Percentiles rank a stretch among this genome's conserved stretches.
Conservation (phyloP, 352 stramenopile genomes). For the Globisporangium alternatum region DNA sequence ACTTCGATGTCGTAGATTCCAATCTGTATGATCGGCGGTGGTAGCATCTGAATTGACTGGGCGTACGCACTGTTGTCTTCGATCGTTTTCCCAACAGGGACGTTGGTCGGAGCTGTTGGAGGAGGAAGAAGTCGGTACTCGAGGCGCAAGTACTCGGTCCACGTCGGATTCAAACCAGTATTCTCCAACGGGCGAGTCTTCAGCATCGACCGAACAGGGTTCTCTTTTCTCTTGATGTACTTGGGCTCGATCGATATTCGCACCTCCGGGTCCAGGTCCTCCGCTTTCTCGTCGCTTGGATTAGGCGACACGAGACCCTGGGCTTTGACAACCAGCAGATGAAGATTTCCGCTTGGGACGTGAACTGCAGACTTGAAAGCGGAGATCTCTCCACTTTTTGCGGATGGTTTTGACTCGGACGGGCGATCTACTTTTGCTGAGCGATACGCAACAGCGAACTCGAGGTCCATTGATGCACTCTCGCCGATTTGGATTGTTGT, state of each 20-base stretch:
- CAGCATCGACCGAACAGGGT: slow-evolving; percentile 41
- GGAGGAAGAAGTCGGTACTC: slow-evolving; percentile 34
- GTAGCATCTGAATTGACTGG: slow-evolving; percentile 14
- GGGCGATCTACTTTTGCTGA: slow-evolving; percentile 6
- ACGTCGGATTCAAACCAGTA: slow-evolving; percentile 30
- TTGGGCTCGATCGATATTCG: slow-evolving; percentile 44
- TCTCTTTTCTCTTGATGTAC: slow-evolving; percentile 50
- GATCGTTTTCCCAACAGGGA: slow-evolving; percentile 9
- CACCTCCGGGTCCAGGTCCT: slow-evolving; percentile 51
- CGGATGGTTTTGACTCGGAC: not conserved
- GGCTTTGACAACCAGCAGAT: slow-evolving; percentile 38
- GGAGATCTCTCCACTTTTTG: not conserved
- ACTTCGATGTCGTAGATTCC: slow-evolving; percentile 54
- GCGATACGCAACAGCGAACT: slow-evolving; percentile 25
- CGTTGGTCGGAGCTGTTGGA: not conserved
- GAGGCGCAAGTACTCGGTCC: slow-evolving; percentile 50
- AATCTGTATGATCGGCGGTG: slow-evolving; percentile 36
- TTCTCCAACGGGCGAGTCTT: slow-evolving; percentile 52
- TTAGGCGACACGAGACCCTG: slow-evolving; percentile 33
- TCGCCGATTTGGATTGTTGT: slow-evolving; percentile 24
- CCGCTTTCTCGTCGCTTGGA: slow-evolving; percentile 21
- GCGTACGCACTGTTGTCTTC: not conserved
- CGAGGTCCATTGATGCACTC: slow-evolving; percentile 25
- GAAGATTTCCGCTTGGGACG: slow-evolving; percentile 35
- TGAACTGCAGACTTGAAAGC: slow-evolving; percentile 13